A percentile compares a stretch with the other conserved stretches of the same genome.
Evolutionary conservation across 768 basidiomycete species (phyloP).

Genomic region (Chalciporus sphaerocephalus): DNA sequence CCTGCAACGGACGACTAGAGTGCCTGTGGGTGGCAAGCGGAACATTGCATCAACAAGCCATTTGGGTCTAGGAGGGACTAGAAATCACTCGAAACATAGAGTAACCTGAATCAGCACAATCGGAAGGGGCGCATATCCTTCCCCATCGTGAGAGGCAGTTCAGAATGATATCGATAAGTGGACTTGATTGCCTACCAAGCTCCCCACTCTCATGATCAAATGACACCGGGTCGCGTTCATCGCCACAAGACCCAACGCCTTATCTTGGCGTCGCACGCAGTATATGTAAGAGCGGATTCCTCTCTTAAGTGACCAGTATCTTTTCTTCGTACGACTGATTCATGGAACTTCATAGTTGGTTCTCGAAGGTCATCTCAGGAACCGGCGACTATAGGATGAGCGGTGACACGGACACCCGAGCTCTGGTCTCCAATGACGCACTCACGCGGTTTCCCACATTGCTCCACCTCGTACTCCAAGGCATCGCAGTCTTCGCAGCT

Average conservation of each 20-base stretch:
- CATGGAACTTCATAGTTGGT: conserved; percentile 10
- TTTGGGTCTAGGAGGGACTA: no score
- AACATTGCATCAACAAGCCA: no score
- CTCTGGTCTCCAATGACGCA: conserved; percentile 22
- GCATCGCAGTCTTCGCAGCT: conserved; percentile 5
- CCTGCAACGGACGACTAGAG: no score
- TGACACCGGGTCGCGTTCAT: background rate
- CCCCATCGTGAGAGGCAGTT: background rate
- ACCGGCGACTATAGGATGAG: background rate
- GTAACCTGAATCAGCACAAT: background rate
- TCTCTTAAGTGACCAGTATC: conserved; percentile 1
- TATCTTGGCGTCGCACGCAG: conserved; percentile 1
- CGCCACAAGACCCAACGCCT: background rate
- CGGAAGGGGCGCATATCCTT: background rate
- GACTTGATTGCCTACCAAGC: background rate
- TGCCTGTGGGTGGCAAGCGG: no score
- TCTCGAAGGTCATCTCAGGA: conserved; percentile 9
- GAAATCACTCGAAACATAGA: no score
- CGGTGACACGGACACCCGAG: conserved; percentile 3
- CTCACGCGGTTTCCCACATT: conserved; percentile 2
- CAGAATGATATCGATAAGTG: background rate
- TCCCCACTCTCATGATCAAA: background rate
- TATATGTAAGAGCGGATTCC: background rate
- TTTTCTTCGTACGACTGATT: background rate
- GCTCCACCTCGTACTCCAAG: conserved; percentile 19